Evolutionary conservation across 1,284 basidiomycete species (phyloP).

Genomic region (Golubevia sp.): DNA sequence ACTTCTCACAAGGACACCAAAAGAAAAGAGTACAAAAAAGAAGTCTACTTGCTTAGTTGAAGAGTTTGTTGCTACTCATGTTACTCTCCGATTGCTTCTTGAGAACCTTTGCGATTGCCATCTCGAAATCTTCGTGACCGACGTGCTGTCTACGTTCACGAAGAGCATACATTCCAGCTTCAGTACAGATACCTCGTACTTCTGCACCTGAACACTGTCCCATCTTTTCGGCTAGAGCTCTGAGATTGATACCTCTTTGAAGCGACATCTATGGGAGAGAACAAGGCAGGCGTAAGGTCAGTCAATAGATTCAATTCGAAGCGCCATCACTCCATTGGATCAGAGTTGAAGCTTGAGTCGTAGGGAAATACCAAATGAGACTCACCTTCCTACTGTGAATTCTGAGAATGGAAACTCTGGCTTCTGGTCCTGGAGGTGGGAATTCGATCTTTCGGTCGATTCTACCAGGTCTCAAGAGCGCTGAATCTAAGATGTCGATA

Average conservation of each 20-base stretch:
- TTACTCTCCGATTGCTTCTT: constrained; percentile 60
- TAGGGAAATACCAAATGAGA: no score
- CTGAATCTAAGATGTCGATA: constrained; percentile 96
- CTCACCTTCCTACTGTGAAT: constrained; percentile 93
- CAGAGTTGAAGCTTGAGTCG: no score
- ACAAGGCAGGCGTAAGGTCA: neutral
- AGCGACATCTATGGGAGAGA: constrained; percentile 78
- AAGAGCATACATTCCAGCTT: constrained; percentile 97
- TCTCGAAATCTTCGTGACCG: constrained; percentile 97
- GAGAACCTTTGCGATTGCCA: constrained; percentile 87
- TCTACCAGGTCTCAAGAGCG: constrained; percentile 89
- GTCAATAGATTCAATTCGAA: constrained; percentile 8
- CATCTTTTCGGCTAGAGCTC: constrained; percentile 96
- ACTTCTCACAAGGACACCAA: no score
- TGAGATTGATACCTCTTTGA: constrained; percentile 94
- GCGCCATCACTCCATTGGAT: neutral
- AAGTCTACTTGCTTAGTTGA: constrained; percentile 47
- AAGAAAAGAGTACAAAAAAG: constrained; percentile 20
- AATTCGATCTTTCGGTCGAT: constrained; percentile 99
- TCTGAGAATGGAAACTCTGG: constrained; percentile 91
- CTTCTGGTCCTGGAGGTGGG: constrained; percentile 96
- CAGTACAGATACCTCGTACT: constrained; percentile 96
- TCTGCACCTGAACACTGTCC: constrained; percentile 97
- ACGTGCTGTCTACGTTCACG: constrained; percentile 94
- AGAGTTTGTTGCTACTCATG: constrained; percentile 62